A percentile compares a stretch with the other conserved stretches of the same genome.
These are phyloP conservation scores for Begonia masoniana DNA, from an alignment of 306 rosid genomes.

Conservation along the genomic window DNA sequence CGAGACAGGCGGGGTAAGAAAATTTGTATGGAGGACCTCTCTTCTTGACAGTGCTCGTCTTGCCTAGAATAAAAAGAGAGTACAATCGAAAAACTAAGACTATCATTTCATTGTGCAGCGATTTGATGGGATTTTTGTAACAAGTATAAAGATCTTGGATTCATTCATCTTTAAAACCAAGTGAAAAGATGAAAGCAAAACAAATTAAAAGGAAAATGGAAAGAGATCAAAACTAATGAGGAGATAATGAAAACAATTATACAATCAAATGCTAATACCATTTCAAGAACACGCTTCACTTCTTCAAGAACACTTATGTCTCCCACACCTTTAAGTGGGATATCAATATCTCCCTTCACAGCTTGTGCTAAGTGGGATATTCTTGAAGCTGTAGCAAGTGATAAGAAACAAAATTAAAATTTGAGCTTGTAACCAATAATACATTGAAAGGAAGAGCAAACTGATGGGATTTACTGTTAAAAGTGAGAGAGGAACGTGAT, in stretches of 20 bases:
- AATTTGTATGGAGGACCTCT: conserved; percentile 72
- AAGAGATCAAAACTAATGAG: not conserved
- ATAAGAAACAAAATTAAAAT: conserved; percentile 2
- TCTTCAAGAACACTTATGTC: conserved; percentile 61
- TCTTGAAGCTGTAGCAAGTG: conserved; percentile 26
- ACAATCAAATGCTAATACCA: conserved; percentile 38
- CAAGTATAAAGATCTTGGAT: too few species aligned
- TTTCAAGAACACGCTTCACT: conserved; percentile 73
- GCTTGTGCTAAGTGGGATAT: conserved; percentile 49
- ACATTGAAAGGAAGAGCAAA: too few species aligned
- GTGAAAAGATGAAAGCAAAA: not conserved
- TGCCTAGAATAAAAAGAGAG: conserved; percentile 32
- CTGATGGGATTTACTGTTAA: too few species aligned
- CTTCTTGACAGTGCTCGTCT: conserved; percentile 61
- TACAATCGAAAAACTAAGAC: not conserved
- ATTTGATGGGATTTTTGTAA: too few species aligned
- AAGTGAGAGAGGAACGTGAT: too few species aligned
- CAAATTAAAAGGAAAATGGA: not conserved
- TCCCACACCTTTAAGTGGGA: conserved; percentile 46
- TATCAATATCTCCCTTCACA: conserved; percentile 53
- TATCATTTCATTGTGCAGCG: too few species aligned
- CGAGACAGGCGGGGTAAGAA: conserved; percentile 80
- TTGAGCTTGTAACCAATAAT: too few species aligned
- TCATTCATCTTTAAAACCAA: too few species aligned
- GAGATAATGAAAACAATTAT: conserved; percentile 9